Evolutionary conservation across 768 basidiomycete species (phyloP).

Genomic region (Hirschioporus abietinus): DNA sequence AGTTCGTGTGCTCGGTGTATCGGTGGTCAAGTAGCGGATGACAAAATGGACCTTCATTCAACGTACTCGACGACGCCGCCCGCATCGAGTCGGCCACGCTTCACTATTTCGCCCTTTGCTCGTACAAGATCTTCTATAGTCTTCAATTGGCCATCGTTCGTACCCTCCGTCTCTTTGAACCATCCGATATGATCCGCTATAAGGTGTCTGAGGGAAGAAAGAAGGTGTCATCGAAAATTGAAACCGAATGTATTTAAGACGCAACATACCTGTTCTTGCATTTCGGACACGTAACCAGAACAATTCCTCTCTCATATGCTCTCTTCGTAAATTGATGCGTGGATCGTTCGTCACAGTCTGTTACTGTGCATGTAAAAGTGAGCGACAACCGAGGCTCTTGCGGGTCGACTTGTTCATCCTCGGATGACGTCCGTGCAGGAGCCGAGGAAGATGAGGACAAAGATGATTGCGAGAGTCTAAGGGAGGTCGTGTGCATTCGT

Average conservation of each 20-base stretch:
- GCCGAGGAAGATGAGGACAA: constrained; percentile 15
- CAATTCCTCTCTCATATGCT: constrained; percentile 84
- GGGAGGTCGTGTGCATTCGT: constrained; percentile 16
- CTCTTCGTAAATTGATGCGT: constrained; percentile 83
- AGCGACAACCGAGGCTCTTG: constrained; percentile 64
- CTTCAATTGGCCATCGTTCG: constrained; percentile 60
- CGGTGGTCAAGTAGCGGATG: no score
- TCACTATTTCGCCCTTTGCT: constrained; percentile 74
- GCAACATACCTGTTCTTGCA: constrained; percentile 76
- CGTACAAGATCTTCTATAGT: constrained; percentile 82
- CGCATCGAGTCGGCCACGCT: constrained; percentile 40
- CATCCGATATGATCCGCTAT: constrained; percentile 90
- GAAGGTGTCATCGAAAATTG: background rate
- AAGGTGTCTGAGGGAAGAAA: constrained; percentile 44
- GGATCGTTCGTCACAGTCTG: constrained; percentile 69
- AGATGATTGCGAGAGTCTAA: constrained; percentile 8
- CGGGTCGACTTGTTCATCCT: constrained; percentile 22
- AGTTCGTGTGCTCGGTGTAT: no score
- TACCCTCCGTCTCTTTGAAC: constrained; percentile 72
- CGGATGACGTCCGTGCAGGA: constrained; percentile 11
- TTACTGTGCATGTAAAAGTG: constrained; percentile 83
- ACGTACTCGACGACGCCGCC: constrained; percentile 53
- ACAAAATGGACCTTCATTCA: background rate
- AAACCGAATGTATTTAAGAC: constrained; percentile 3
- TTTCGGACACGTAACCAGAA: constrained; percentile 85